phyloP scores from a whole-genome alignment of 2,329 filamentous ascomycete genomes.

The Penicillium glabrum region DNA sequence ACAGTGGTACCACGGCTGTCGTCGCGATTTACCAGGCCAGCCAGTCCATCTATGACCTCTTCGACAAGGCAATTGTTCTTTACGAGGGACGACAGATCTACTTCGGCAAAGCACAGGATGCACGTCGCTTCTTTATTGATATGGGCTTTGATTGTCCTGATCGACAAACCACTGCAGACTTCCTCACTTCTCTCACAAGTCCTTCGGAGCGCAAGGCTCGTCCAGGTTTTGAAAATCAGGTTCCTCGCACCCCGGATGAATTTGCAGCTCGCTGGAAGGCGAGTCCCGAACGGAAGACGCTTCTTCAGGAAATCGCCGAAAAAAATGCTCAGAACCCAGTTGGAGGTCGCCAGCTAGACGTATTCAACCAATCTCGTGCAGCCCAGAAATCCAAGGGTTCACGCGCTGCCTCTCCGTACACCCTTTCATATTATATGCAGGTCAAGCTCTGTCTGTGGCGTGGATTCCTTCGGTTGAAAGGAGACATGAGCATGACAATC shows the following conservation, averaged over 20 bases:
- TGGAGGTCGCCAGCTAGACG: conserved; percentile 34
- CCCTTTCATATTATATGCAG: conserved; percentile 74
- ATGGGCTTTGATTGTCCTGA: conserved; percentile 68
- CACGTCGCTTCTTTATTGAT: conserved; percentile 64
- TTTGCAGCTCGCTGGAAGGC: conserved; percentile 59
- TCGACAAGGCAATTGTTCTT: conserved; percentile 69
- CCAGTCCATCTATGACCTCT: conserved; percentile 53
- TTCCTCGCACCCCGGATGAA: conserved; percentile 68
- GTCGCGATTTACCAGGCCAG: conserved; percentile 56
- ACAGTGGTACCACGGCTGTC: conserved; percentile 48
- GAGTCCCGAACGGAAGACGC: conserved; percentile 46
- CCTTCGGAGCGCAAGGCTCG: conserved; percentile 57
- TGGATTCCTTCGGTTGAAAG: conserved; percentile 70
- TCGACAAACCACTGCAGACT: conserved; percentile 68
- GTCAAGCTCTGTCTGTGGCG: conserved; percentile 75
- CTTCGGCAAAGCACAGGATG: conserved; percentile 62
- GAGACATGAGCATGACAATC: conserved; percentile 72
- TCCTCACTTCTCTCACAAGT: conserved; percentile 68
- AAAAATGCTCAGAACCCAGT: conserved; percentile 36
- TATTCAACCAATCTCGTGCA: conserved; percentile 39
- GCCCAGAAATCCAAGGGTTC: conserved; percentile 42
- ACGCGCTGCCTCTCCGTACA: conserved; percentile 73
- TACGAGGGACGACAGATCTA: conserved; percentile 76
- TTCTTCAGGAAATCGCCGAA: conserved; percentile 42
- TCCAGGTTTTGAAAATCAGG: conserved; percentile 59